Conservation (phyloP, 208 protist species). For the Trypanosoma avium region DNA sequence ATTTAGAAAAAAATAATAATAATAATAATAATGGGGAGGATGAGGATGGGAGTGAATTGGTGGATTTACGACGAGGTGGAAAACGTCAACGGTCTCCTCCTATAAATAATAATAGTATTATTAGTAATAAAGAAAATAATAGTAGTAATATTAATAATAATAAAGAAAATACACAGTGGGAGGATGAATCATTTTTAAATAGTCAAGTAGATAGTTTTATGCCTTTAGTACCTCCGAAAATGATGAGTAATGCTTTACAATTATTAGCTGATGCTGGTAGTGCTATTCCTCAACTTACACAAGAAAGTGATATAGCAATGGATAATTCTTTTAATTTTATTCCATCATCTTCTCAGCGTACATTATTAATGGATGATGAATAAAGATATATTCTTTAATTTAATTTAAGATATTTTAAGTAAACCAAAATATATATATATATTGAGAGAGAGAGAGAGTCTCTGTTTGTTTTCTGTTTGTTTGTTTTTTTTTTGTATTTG, state of each 20-base stretch:
- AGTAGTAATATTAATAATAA: not conserved
- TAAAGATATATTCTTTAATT: too few species aligned
- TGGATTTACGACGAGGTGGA: not conserved
- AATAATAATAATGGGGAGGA: slow-evolving; percentile 3
- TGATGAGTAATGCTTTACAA: not conserved
- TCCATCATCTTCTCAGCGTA: slow-evolving; percentile 4
- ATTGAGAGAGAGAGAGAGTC: too few species aligned
- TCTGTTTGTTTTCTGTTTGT: too few species aligned
- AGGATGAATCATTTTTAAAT: not conserved
- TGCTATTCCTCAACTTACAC: slow-evolving; percentile 24
- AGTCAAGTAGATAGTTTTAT: not conserved
- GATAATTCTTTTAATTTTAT: not conserved
- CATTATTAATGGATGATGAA: slow-evolving; percentile 35
- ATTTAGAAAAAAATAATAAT: not conserved
- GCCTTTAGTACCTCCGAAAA: not conserved
- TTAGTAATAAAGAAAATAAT: not conserved
- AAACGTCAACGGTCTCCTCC: slow-evolving; percentile 2
- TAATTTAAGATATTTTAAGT: too few species aligned
- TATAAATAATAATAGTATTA: not conserved
- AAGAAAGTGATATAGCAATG: slow-evolving; percentile 11
- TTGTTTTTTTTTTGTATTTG: too few species aligned
- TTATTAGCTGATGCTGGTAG: not conserved
- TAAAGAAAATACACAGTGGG: not conserved
- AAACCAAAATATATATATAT: too few species aligned
- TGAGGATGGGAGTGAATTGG: slow-evolving; percentile 20